Evolutionary conservation across 2,329 filamentous ascomycete species (phyloP), one percentile per base, ranked within the genome.

Genomic region (Volutella citrinella): DNA sequence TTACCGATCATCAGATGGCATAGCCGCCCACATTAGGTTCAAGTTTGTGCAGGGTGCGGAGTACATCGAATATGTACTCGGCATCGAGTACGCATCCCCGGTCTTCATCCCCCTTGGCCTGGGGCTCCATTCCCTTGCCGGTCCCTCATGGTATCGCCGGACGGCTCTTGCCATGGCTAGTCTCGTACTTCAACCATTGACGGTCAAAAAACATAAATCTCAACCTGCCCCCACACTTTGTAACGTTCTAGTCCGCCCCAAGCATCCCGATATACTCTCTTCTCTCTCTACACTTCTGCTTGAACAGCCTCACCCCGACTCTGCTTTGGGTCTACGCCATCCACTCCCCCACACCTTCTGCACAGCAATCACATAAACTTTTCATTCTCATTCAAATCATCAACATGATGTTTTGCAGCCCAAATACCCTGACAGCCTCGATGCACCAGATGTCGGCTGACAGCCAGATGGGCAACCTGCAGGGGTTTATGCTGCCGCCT

Each of bases 171-270:
- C 30, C 42, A 29, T 40, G 38, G n/a, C 36, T 41, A 31, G 30
- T 34, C 32, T 38, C 21, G 22, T 40, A 35, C 30, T 44, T 33
- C 32, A 38, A 33, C 22, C 18, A 28, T 15, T 32, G 22, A 21
- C 33, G 31, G 23, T 35, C 45, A 40, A 45, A 58, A 59, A 57
- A 42, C 54, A 60, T 59, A 60, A 60, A 61, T 54, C 42, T 37
- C 47, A 49, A 42, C 46, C 39, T 44, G 48, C 46, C 50, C 54
- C 58, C 56, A 54, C 54, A 42, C 24, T 21, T 32, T 38, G 23
- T 18, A 31, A 14, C 38, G 32, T 35, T 35, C 29, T 26, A 31
- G 30, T 30, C 34, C 36, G 26, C 34, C 29, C 15, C 40, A 44
- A 48, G 26, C 30, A 19, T 32, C 33, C 15, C 38, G 27, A 40